Conservation (phyloP, 163 green algal species). For the Volvox carteri region DNA sequence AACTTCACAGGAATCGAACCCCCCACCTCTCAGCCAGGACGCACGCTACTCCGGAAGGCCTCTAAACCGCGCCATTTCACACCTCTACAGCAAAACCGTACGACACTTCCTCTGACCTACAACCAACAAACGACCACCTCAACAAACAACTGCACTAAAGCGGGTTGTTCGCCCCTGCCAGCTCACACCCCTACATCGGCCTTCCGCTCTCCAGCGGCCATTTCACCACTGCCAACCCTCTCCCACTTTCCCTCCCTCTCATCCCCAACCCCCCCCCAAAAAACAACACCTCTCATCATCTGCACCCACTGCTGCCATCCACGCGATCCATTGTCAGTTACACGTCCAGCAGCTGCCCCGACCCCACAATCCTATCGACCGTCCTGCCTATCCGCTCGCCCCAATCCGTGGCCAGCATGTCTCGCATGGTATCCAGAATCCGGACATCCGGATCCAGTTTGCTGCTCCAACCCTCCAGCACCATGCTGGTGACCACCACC, state of each 20-base stretch:
- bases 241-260: neutral
- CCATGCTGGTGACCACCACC: conserved; percentile 95
- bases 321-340: neutral
- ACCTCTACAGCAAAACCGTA: no score
- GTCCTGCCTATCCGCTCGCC: conserved; percentile 68
- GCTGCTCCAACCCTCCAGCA: conserved; percentile 96
- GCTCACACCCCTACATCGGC: neutral
- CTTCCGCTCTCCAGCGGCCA: neutral
- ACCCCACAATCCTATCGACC: conserved; percentile 69
- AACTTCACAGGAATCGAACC: no score
- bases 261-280: neutral
- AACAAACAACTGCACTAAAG: no score
- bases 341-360: conserved; percentile 40
- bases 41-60: no score
- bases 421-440: conserved; percentile 82
- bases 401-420: conserved; percentile 77
- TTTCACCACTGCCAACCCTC: neutral
- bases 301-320: no score
- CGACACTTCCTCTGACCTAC: no score
- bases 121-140: no score
- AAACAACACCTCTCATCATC: no score
- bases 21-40: no score
- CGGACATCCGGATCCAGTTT: conserved; percentile 91
- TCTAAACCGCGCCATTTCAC: no score
- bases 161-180: no score